A percentile compares a stretch with the other conserved stretches of the same genome.
These are phyloP conservation scores for Entrophospora sp. DNA, from an alignment of 192 early-diverging fungal genomes.

Conservation along the genomic window DNA sequence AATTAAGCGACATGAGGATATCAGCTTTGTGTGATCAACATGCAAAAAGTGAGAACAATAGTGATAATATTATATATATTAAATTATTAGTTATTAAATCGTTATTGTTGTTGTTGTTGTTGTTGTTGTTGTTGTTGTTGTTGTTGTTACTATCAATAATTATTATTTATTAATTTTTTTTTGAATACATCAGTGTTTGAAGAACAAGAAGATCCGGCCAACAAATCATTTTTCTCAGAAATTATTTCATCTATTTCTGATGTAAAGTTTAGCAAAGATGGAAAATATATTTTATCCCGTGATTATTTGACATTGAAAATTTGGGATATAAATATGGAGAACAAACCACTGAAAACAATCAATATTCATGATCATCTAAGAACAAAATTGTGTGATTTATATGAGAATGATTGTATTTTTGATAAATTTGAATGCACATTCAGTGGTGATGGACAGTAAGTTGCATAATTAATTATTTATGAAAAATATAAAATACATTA, in stretches of 20 bases:
- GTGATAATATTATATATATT: neutral
- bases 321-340: conserved; percentile 99
- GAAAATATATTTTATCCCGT: conserved; percentile 92
- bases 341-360: conserved; percentile 86
- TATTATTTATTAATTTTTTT: neutral
- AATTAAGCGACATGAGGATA: conserved; percentile 92
- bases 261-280: conserved; percentile 92
- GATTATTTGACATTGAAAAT: conserved; percentile 97
- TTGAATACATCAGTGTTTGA: conserved; percentile 65
- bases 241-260: conserved; percentile 98
- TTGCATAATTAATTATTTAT: conserved; percentile 20
- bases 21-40: conserved; percentile 92
- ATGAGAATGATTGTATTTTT: conserved; percentile 99
- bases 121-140: too few species aligned
- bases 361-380: conserved; percentile 93
- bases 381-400: conserved; percentile 95
- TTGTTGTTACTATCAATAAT: too few species aligned
- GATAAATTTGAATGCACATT: conserved; percentile 99
- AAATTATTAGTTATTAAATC: too few species aligned
- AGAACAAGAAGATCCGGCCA: conserved; percentile 85
- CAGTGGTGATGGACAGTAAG: conserved; percentile 88
- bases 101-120: too few species aligned
- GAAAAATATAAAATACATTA: neutral
- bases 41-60: conserved; percentile 64
- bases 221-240: conserved; percentile 99